Evolutionary conservation across 2,329 filamentous ascomycete species (phyloP).

Genomic region (Cercospora janseana): DNA sequence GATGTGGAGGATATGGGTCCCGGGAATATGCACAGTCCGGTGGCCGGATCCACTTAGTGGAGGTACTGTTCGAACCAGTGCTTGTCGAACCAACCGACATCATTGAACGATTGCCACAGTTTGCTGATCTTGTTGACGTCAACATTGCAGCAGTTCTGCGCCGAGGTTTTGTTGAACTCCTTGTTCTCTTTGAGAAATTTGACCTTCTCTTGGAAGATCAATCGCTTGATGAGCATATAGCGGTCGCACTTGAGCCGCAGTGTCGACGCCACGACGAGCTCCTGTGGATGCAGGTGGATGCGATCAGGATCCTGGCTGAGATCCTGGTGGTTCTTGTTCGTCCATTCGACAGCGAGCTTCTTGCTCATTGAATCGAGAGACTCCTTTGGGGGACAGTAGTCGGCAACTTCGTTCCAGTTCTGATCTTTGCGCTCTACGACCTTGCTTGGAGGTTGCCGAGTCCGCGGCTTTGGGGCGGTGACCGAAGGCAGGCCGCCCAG

Average conservation of each 20-base stretch:
- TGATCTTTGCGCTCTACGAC: constrained; percentile 29
- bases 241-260: constrained; percentile 81
- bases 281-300: constrained; percentile 71
- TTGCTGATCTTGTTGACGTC: constrained; percentile 97
- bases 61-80: constrained; percentile 28
- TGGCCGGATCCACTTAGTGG: constrained; percentile 15
- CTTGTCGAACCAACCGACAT: constrained; percentile 36
- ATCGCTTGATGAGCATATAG: constrained; percentile 88
- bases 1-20: too few relatives aligned
- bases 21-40: too few relatives aligned
- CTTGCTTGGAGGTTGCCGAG: constrained; percentile 32
- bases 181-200: constrained; percentile 66
- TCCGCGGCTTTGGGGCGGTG: constrained; percentile 29
- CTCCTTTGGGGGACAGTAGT: constrained; percentile 31
- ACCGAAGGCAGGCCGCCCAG: constrained; percentile 11
- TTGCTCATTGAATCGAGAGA: constrained; percentile 24
- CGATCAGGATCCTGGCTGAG: constrained; percentile 69
- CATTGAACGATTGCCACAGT: constrained; percentile 84
- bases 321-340: constrained; percentile 72
- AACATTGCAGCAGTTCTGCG: constrained; percentile 95
- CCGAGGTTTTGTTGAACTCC: constrained; percentile 91
- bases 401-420: constrained; percentile 30
- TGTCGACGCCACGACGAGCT: constrained; percentile 71
- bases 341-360: constrained; percentile 21
- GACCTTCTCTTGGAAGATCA: constrained; percentile 78